These are phyloP conservation scores for Ilyonectria destructans DNA, from an alignment of 2,329 filamentous ascomycete genomes.

Conservation along the genomic window DNA sequence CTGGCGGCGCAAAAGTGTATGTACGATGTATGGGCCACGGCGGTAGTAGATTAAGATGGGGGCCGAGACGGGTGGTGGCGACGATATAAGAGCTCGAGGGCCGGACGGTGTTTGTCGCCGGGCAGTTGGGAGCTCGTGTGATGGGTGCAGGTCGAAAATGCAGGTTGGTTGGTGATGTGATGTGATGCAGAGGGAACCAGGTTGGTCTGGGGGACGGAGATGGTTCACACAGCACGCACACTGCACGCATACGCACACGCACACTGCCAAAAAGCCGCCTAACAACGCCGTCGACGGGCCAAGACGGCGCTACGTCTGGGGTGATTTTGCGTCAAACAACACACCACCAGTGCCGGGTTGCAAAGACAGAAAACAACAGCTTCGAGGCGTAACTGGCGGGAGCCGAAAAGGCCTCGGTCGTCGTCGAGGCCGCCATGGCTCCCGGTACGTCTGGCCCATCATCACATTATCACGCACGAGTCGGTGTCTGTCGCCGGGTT, in stretches of 20 bases:
- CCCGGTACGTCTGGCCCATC: background rate
- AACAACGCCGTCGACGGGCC: conserved; percentile 10
- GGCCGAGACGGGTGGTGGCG: background rate
- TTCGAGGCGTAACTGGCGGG: background rate
- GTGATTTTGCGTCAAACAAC: conserved; percentile 24
- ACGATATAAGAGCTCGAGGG: conserved; percentile 19
- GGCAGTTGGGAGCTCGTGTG: conserved; percentile 17
- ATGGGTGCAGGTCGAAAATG: conserved; percentile 12
- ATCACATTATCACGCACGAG: background rate
- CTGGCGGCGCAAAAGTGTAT: background rate
- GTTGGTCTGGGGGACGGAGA: background rate
- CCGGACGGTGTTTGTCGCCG: conserved; percentile 3
- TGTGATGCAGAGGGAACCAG: conserved; percentile 5
- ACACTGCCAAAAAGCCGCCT: too few species aligned
- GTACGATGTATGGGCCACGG: too few species aligned
- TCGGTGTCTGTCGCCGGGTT: background rate
- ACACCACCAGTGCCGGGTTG: conserved; percentile 13
- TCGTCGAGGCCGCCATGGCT: background rate
- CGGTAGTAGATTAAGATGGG: conserved; percentile 1
- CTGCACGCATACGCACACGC: too few species aligned
- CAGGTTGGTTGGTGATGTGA: conserved; percentile 8
- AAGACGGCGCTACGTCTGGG: conserved; percentile 20
- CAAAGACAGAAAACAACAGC: background rate
- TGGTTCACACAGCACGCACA: background rate
- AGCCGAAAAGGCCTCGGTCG: background rate